phyloP scores from a whole-genome alignment of 1,284 basidiomycete species.

The Trichosporon ovoides region DNA sequence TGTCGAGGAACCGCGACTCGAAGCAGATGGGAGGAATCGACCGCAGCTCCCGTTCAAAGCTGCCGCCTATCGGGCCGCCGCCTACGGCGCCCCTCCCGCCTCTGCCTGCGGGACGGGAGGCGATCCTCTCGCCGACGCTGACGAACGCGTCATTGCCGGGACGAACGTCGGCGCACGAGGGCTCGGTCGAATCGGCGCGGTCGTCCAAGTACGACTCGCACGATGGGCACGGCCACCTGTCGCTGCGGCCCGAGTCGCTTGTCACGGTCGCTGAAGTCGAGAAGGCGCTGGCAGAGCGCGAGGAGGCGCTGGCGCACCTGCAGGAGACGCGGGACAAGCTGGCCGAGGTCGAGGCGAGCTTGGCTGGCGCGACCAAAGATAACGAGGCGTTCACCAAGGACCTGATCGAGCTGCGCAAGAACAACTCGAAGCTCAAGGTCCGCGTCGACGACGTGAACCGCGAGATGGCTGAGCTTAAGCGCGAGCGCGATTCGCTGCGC shows the following conservation, averaged over 20 bases:
- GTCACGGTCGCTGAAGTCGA: constrained; percentile 16
- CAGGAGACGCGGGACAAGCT: constrained; percentile 14
- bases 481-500: constrained; percentile 31
- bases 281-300: constrained; percentile 17
- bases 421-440: constrained; percentile 36
- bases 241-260: constrained; percentile 14
- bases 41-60: constrained; percentile 20
- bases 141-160: constrained; percentile 14
- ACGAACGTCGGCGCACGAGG: constrained; percentile 16
- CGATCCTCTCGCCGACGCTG: constrained; percentile 18
- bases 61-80: constrained; percentile 43
- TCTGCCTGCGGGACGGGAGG: constrained; percentile 27
- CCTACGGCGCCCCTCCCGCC: constrained; percentile 42
- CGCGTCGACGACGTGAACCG: constrained; percentile 30
- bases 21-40: constrained; percentile 15
- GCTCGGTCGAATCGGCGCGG: constrained; percentile 16
- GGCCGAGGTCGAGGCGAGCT: constrained; percentile 14
- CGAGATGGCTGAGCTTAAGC: constrained; percentile 26
- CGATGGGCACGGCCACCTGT: constrained; percentile 11
- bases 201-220: constrained; percentile 20
- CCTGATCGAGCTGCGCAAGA: constrained; percentile 26
- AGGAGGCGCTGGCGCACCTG: constrained; percentile 14
- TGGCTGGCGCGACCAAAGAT: constrained; percentile 17
- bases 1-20: constrained; percentile 31
- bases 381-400: constrained; percentile 24